Base-by-base conservation (phyloP, 768 basidiomycete genomes). In the Tricholoma sp. region DNA sequence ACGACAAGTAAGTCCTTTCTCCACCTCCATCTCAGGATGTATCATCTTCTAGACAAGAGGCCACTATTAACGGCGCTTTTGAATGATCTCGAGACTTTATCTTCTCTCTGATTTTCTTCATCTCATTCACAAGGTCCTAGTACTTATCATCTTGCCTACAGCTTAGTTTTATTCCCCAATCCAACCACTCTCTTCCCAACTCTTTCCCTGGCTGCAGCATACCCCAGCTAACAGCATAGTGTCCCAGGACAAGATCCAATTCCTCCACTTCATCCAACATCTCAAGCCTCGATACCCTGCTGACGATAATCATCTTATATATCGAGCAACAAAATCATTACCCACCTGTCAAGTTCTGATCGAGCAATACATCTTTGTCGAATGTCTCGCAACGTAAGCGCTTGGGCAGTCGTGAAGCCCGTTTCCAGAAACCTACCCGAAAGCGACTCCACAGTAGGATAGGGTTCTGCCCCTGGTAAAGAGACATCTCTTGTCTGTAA, bases 231-330 rank as follows among this genome's bases (percentile, higher is more conserved):
- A 98, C 82, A 12, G 88, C 91, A 69, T 98, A 98, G 67, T 98
- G 95, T 2, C 79, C 79, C 29, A 97, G 74, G 1, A 98, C 89
- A 4, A 99, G 80, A 57, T 94, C 89, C 18, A 99, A 79, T 71
- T 98, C 96, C 70, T 99, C 96, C 8, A 94, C 77, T 71, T 99
- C 95, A 66, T 98, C 96, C 4, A 99, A 79, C 71, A 91, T 79
- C 67, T 98, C 96, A 14, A 97, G 77, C 56, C 72, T 76, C 0
- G 89, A 80, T 65, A 95, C 87, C 64, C 94, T 94, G 55, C 11
- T 5, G 22, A 14, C 7, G 34, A 27, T 37, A 24, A 50, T 12
- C 19, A 19, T 16, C 49, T 9, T 32, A 27, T 5, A 52, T 19
- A 41, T 18, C 22, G 16, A 39, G 45, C 37, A 27, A 24, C 39